Evolutionary conservation across 768 basidiomycete species (phyloP), one percentile per base, ranked within the genome.

Genomic region (Tubosaeta brunneosetosa): DNA sequence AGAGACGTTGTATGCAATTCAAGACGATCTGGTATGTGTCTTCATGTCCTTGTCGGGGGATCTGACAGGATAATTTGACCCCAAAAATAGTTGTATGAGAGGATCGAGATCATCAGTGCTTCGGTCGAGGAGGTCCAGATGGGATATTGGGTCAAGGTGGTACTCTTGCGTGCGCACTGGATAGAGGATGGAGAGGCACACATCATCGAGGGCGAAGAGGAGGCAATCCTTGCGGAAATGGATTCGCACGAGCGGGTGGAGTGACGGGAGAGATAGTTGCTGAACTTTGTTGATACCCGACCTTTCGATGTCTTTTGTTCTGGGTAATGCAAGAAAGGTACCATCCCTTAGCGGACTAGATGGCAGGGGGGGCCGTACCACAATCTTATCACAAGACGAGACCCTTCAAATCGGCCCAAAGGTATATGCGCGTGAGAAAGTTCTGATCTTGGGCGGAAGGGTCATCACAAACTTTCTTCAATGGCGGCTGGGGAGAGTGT

Each of bases 101-200:
- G 51, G 8, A 36, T 62, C 6, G 55, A 56, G n/a, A 19, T 52
- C 3, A 11, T 14, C 2, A 19, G 12, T 3, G 12, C 55, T 19
- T 45, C 32, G 4, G 31, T 54, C 1, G 47, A 50, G 11, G 48
- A 55, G 9, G 26, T 64, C 33, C 55, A 65, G 17, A 47, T 57
- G 53, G 63, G 63, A 26, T 60, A 62, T 43, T 60, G 57, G 53
- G 40, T 61, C 46, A 37, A 22, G 26, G 37, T 54, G 9, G 45
- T 47, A 0, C 16, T 64, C 43, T 26, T 34, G 31, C 22, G 13
- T 4, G 26, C 42, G 17, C 44, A 27, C 25, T 6, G 1, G 11
- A 16, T 3, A 25, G 49, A 46, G 13, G 50, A 46, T 17, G 19
- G 34, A 29, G 19, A 31, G 13, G 3, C 38, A 12, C 26, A 45